Evolutionary conservation across 148 eudicot species (phyloP).

Genomic region (Fagopyrum homotropicum): DNA sequence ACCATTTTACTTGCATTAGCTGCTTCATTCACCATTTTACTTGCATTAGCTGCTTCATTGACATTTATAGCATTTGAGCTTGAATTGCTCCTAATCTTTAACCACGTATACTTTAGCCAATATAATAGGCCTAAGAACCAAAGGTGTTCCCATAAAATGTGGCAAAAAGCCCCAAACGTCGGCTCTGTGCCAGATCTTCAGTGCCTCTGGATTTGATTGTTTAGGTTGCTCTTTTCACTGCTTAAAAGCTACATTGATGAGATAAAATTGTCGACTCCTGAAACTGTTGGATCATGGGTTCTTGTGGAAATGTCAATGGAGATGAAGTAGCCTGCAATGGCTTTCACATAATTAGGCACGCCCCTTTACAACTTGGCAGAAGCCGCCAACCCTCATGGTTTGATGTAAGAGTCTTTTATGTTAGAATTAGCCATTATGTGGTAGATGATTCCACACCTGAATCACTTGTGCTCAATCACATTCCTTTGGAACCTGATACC

Average conservation of each 20-base stretch:
- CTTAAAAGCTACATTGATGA: background rate
- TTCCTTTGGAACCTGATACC: conserved; percentile 45
- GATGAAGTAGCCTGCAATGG: conserved; percentile 25
- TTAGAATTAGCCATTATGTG: conserved; percentile 51
- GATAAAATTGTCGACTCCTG: background rate
- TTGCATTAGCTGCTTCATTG: too few species aligned
- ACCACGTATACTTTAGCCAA: too few species aligned
- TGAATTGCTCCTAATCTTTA: too few species aligned
- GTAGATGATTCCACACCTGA: conserved; percentile 52
- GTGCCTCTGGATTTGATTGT: background rate
- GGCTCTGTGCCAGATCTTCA: background rate
- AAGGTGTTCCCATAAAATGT: too few species aligned
- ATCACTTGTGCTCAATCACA: conserved; percentile 39
- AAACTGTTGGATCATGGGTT: conserved; percentile 34
- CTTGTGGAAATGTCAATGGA: conserved; percentile 26
- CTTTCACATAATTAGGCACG: conserved; percentile 41
- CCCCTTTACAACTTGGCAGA: conserved; percentile 25
- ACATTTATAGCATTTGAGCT: too few species aligned
- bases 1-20: too few species aligned
- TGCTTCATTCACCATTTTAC: too few species aligned
- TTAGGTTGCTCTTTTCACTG: background rate
- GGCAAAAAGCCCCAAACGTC: too few species aligned
- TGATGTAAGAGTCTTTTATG: conserved; percentile 60
- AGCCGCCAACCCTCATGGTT: conserved; percentile 36
- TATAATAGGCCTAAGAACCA: too few species aligned